Conservation (phyloP, 2,329 filamentous ascomycete genomes). For the Ustilaginoidea virens region DNA sequence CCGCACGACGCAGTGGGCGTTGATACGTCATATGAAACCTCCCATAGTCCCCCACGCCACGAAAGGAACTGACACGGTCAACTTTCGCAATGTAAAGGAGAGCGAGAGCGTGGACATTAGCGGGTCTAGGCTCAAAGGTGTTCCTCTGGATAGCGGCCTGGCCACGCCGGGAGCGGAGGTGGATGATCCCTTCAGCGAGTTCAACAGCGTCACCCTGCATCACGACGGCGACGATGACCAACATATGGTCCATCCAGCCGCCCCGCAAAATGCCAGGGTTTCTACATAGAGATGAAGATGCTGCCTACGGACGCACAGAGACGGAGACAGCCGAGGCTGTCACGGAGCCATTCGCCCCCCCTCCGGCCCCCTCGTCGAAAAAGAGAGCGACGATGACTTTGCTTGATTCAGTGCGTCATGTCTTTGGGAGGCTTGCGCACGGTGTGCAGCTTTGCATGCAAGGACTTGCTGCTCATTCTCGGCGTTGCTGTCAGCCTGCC, state of each 20-base stretch:
- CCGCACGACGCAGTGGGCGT: slow-evolving; percentile 86
- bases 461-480: too few species aligned
- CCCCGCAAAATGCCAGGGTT: too few species aligned
- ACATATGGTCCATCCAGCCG: slow-evolving; percentile 16
- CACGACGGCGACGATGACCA: slow-evolving; percentile 75
- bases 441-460: too few species aligned
- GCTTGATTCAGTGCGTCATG: too few species aligned
- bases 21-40: slow-evolving; percentile 94
- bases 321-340: too few species aligned
- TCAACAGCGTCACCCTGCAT: slow-evolving; percentile 94
- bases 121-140: slow-evolving; percentile 52
- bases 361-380: too few species aligned
- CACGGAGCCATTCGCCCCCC: too few species aligned
- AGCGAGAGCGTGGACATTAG: slow-evolving; percentile 84
- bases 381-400: too few species aligned
- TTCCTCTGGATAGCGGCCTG: slow-evolving; percentile 73
- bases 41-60: slow-evolving; percentile 90
- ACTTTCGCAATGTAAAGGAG: slow-evolving; percentile 97
- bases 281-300: too few species aligned
- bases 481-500: too few species aligned
- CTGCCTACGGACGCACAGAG: too few species aligned
- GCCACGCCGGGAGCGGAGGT: slow-evolving; percentile 72
- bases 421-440: too few species aligned
- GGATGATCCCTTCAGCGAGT: slow-evolving; percentile 90
- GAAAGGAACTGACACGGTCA: slow-evolving; percentile 81